phyloP scores from a whole-genome alignment of 78 protist genomes.

The Protostelium mycophagum region DNA sequence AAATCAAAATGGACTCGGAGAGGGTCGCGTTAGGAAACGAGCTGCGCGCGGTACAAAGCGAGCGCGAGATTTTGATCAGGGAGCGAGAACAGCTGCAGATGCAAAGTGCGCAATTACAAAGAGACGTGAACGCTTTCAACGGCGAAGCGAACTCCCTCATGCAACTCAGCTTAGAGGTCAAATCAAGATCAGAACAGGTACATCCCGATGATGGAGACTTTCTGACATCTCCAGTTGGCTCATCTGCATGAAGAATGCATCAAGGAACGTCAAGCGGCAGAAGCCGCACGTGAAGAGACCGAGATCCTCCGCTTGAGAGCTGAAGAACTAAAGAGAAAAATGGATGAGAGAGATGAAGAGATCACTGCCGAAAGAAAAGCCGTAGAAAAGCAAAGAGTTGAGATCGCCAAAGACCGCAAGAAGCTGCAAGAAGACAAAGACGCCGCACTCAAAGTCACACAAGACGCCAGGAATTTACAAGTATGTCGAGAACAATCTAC shows the following conservation, averaged over 20 bases:
- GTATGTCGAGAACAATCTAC: too few species aligned
- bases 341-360: background rate
- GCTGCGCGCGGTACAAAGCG: background rate
- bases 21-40: background rate
- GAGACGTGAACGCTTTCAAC: background rate
- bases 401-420: background rate
- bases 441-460: background rate
- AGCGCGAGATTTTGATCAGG: background rate
- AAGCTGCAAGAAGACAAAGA: background rate
- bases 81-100: background rate
- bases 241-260: background rate
- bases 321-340: background rate
- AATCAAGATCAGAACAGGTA: background rate
- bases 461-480: background rate
- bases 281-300: background rate
- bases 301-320: background rate
- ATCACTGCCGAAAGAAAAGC: background rate
- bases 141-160: background rate
- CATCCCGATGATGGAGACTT: background rate
- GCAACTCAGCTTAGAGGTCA: background rate
- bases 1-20: background rate
- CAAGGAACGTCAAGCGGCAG: background rate
- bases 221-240: background rate
- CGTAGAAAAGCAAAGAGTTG: background rate
- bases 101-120: background rate